Evolutionary conservation across 2,329 filamentous ascomycete species (phyloP).

Genomic region (Myotisia sp.): DNA sequence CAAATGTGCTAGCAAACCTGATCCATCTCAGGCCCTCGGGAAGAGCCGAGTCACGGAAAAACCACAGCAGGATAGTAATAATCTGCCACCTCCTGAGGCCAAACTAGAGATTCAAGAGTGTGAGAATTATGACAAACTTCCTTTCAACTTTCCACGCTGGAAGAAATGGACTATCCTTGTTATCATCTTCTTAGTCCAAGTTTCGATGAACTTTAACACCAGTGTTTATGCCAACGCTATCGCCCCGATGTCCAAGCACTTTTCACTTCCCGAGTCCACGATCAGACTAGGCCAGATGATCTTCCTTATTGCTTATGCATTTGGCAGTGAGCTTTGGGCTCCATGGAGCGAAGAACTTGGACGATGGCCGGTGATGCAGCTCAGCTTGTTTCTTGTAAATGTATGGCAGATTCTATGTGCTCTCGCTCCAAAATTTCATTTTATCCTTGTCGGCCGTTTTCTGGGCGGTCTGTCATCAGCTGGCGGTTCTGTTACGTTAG

Average conservation of each 20-base stretch:
- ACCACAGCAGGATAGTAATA: too few species aligned
- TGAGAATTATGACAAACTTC: constrained; percentile 52
- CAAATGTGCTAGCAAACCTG: too few species aligned
- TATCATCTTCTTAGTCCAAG: constrained; percentile 56
- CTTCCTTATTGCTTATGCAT: constrained; percentile 64
- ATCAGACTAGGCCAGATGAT: constrained; percentile 59
- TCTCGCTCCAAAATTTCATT: constrained; percentile 55
- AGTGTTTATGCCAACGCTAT: constrained; percentile 57
- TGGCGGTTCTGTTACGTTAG: constrained; percentile 50
- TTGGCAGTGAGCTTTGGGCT: constrained; percentile 77
- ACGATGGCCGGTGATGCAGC: constrained; percentile 58
- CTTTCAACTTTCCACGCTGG: constrained; percentile 44
- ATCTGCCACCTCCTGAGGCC: too few species aligned
- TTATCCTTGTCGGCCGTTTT: constrained; percentile 53
- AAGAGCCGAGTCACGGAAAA: too few species aligned
- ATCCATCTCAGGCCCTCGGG: too few species aligned
- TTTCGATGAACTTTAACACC: constrained; percentile 66
- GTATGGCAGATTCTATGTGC: constrained; percentile 60
- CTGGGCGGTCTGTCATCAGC: constrained; percentile 50
- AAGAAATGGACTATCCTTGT: constrained; percentile 58
- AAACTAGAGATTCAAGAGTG: constrained; percentile 30
- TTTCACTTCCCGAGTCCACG: constrained; percentile 50
- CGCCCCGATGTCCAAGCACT: constrained; percentile 48
- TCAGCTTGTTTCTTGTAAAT: constrained; percentile 60
- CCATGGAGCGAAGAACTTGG: constrained; percentile 76